Base-by-base conservation (phyloP, 2,329 filamentous ascomycete species). In the Daldinia sp. region DNA sequence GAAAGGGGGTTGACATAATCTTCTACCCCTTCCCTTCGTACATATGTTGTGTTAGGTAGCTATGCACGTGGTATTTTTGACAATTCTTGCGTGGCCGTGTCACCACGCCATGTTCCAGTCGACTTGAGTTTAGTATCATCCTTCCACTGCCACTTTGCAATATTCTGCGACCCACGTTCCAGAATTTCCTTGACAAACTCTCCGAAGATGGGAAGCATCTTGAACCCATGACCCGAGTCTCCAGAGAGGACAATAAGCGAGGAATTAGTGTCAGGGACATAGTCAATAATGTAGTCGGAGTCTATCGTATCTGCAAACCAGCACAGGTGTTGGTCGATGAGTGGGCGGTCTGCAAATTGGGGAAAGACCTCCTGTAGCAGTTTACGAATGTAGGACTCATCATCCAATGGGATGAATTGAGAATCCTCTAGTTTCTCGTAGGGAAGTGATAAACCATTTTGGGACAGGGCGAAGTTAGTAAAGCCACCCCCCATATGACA, bases 221-320 rank as follows among this genome's bases (percentile, higher is more conserved):
- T 65, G 41, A 65, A 65, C n/a, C 63, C 56, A 15, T 65, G 63
- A 15, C 63, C 63, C 6, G 63, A 65, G 30, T 65, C 63, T 9
- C 63, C 63, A 42, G 63, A 65, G 18, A 65, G 55, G 5, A 60
- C 39, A 42, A 65, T 23, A 28, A 65, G 46, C 1, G 63, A 65
- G n/a, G 51, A 54, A 39, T 60, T 54, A 6, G 48, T 60, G 3
- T 18, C 50, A 10, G 63, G 63, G 9, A 65, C 48, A 20, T 50
- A 65, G 23, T 65, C 63, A 33, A 65, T 60, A 6, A 65, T 65
- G 20, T 48, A 65, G 35, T 65, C 63, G 1, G 63, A 65, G 37
- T 65, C 56, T 15, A 41, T 10, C 28, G 63, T 65, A 41, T 65
- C 63, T 18, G 63, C 63, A 53, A 65, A 65, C 63, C 63, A 65